phyloP scores from a whole-genome alignment of 2,329 filamentous ascomycete species.

The Pyrenochaeta sp. region DNA sequence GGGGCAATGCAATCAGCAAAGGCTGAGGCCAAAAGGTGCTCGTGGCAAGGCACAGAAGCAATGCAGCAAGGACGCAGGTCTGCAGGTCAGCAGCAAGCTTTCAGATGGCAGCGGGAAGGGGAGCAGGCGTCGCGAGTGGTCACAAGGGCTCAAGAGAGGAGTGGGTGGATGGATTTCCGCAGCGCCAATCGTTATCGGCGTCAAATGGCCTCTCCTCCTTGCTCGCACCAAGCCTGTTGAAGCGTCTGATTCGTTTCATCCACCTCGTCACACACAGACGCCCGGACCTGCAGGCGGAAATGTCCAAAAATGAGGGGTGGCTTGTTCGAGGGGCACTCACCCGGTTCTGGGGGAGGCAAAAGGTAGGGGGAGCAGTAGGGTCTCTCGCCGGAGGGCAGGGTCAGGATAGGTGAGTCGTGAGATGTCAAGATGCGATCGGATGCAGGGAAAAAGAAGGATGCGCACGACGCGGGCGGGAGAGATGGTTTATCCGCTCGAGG shows the following conservation, averaged over 20 bases:
- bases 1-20: conserved; percentile 6
- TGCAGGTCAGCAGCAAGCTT: conserved; percentile 24
- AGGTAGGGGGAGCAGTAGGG: conserved; percentile 5
- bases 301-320: conserved; percentile 31
- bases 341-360: conserved; percentile 9
- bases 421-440: conserved; percentile 26
- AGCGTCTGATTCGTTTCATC: conserved; percentile 33
- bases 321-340: conserved; percentile 22
- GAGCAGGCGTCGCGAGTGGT: conserved; percentile 30
- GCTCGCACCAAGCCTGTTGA: conserved; percentile 33
- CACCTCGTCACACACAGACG: conserved; percentile 35
- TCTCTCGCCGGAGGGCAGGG: conserved; percentile 8
- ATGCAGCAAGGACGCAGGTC: conserved; percentile 25
- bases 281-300: conserved; percentile 34
- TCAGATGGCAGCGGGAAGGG: conserved; percentile 21
- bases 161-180: conserved; percentile 14
- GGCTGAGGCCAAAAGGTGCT: conserved; percentile 5
- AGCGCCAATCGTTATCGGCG: conserved; percentile 34
- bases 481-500: conserved; percentile 24
- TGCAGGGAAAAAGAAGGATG: conserved; percentile 27
- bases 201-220: conserved; percentile 26
- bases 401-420: conserved; percentile 16
- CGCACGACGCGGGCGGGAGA: conserved; percentile 24
- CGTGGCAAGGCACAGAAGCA: conserved; percentile 16
- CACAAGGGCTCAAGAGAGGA: conserved; percentile 25